Evolutionary conservation across 768 basidiomycete species (phyloP).

Genomic region (Amylocystis lapponica): DNA sequence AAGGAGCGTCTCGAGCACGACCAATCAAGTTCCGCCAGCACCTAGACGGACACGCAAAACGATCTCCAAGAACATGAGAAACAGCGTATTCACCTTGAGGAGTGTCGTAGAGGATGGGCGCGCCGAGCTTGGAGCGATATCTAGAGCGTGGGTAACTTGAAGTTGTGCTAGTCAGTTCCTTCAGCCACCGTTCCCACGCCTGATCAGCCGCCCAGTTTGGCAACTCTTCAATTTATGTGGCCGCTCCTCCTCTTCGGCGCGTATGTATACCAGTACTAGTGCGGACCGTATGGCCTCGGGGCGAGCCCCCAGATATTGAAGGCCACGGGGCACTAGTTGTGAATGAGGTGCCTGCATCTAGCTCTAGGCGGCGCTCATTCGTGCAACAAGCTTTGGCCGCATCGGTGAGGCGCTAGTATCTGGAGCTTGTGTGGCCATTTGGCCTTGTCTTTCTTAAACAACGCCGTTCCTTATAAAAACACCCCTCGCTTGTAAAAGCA

Average conservation of each 20-base stretch:
- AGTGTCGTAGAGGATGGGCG: constrained; percentile 26
- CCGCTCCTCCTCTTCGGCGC: no score
- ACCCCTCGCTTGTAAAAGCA: no score
- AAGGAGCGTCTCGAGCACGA: constrained; percentile 4
- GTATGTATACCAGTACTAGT: no score
- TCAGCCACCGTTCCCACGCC: constrained; percentile 35
- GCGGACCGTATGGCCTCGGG: no score
- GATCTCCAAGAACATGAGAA: constrained; percentile 4
- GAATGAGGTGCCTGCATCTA: background rate
- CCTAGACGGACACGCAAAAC: constrained; percentile 5
- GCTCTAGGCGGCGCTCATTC: no score
- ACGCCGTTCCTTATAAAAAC: no score
- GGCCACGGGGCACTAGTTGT: no score
- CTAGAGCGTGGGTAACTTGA: constrained; percentile 24
- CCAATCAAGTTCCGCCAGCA: constrained; percentile 2
- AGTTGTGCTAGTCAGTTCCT: constrained; percentile 35
- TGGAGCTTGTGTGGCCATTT: background rate
- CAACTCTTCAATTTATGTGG: background rate
- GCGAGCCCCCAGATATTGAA: no score
- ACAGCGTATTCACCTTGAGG: constrained; percentile 32
- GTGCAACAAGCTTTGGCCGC: background rate
- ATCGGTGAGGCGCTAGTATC: background rate
- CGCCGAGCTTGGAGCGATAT: constrained; percentile 18
- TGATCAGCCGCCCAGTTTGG: constrained; percentile 8
- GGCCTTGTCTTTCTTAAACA: no score